phyloP scores from a whole-genome alignment of 345 rosid genomes.

The Odontarrhena argentea region DNA sequence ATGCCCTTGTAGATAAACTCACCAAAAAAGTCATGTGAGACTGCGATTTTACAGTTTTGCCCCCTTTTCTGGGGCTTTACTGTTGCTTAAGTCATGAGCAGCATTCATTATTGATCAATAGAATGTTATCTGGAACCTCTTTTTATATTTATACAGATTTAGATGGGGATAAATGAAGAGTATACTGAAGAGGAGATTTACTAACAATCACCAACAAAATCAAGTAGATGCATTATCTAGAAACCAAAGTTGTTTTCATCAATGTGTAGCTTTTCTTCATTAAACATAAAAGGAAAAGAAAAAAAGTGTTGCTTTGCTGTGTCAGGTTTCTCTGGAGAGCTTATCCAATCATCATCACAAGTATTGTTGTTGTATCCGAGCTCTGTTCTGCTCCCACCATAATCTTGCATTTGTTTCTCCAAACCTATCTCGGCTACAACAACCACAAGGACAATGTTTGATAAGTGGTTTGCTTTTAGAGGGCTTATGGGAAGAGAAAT shows the following conservation, averaged over 20 bases:
- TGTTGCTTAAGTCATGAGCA: too few relatives aligned
- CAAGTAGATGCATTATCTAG: conserved; percentile 5
- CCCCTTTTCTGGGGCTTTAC: too few relatives aligned
- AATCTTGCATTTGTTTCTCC: conserved; percentile 85
- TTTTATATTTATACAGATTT: neutral
- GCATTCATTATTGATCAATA: too few relatives aligned
- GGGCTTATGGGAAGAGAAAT: neutral
- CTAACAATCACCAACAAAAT: conserved; percentile 15
- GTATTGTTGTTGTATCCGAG: conserved; percentile 89
- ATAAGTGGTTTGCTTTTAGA: neutral
- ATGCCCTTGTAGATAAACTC: neutral
- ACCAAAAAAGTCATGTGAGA: too few relatives aligned
- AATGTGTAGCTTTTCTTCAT: conserved; percentile 8
- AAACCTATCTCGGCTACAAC: conserved; percentile 86
- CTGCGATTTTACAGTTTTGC: too few relatives aligned
- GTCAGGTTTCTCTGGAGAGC: conserved; percentile 27
- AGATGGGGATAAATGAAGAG: neutral
- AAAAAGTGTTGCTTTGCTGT: conserved; percentile 23
- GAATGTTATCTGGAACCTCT: conserved; percentile 18
- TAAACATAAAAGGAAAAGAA: neutral
- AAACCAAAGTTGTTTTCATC: conserved; percentile 21
- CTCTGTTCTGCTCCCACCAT: conserved; percentile 98
- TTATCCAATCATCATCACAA: conserved; percentile 48
- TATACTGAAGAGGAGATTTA: neutral
- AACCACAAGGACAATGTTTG: neutral